phyloP scores from a whole-genome alignment of 2,329 filamentous ascomycete species.

The Xylaria sp. region DNA sequence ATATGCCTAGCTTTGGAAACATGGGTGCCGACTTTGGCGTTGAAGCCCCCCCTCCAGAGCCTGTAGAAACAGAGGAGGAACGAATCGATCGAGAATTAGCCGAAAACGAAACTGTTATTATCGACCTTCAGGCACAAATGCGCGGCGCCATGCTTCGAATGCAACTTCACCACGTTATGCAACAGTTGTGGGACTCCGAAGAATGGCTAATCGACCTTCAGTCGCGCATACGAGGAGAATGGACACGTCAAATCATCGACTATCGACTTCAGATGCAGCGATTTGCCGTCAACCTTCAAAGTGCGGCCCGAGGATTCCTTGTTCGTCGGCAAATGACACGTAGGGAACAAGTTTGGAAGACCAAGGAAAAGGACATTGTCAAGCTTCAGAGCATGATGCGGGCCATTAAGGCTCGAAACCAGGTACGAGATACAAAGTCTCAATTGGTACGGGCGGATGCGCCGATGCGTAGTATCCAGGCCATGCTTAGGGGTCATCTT shows the following conservation, averaged over 20 bases:
- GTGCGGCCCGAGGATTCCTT: conserved; percentile 76
- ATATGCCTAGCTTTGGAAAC: conserved; percentile 96
- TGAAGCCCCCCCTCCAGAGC: conserved; percentile 73
- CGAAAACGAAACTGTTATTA: conserved; percentile 73
- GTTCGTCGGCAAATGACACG: conserved; percentile 67
- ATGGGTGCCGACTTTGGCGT: conserved; percentile 96
- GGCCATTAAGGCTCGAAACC: conserved; percentile 66
- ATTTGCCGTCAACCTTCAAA: conserved; percentile 83
- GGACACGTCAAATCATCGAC: conserved; percentile 78
- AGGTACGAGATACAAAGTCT: conserved; percentile 61
- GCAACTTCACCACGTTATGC: conserved; percentile 81
- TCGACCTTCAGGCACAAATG: conserved; percentile 86
- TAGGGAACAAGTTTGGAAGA: conserved; percentile 71
- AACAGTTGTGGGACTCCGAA: conserved; percentile 86
- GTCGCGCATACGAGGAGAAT: conserved; percentile 85
- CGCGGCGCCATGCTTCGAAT: conserved; percentile 81
- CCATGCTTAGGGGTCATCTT: conserved; percentile 70
- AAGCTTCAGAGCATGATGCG: conserved; percentile 82
- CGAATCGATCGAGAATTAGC: conserved; percentile 79
- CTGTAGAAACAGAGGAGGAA: conserved; percentile 89
- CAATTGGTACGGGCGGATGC: conserved; percentile 67
- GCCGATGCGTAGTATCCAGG: conserved; percentile 69
- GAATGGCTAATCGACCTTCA: conserved; percentile 80
- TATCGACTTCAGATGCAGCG: conserved; percentile 83
- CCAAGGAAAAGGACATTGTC: conserved; percentile 73